Evolutionary conservation across 257 asterid genomes (phyloP), one percentile per base, ranked within the genome.

Genomic region (Solanum chilense): DNA sequence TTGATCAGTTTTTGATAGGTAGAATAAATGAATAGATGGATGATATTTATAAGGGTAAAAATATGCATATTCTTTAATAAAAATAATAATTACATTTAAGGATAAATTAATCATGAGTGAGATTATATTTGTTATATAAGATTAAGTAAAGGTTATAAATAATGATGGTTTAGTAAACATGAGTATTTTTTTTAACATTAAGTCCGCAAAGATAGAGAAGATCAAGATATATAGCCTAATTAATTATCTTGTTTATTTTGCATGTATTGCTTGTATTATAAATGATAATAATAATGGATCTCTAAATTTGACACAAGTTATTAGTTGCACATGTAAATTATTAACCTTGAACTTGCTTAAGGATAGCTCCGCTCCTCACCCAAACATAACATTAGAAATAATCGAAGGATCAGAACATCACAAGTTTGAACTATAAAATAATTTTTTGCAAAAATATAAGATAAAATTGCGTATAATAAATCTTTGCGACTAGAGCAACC

Each of bases 401-500:
- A 56, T 56, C 2, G 27, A 20, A 0, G 25, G 10, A 58, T 58
- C 66, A 58, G 0, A 21, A 20, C 12, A 21, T 20, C 2, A 58
- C 12, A 3, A 58, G 4, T 20, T 20, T 0, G 0, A 58, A 58
- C 1, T 3, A 5, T 20, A 58, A 52, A 52, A 52, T 52, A 0
- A 16, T 52, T 6, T 6, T 52, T 52, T 16, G 2, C 0, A 52
- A 0, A 18, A 56, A 7, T 7, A 0, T 20, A 56, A 7, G 3
- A 20, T 56, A 20, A 20, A 56, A 56, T 7, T 0, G 0, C 3
- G 0, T 56, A 20, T 18, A 7, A 2, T 7, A 20, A 56, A 56
- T 1, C 10, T 7, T 56, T 20, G 35, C 5, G 35, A 33, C 5
- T 0, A 1, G 5, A 33, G 35, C 5, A 33, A 29, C 31, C 31